Evolutionary conservation across 2,329 filamentous ascomycete species (phyloP), one percentile per base, ranked within the genome.

Genomic region (Xylariaceae sp.): DNA sequence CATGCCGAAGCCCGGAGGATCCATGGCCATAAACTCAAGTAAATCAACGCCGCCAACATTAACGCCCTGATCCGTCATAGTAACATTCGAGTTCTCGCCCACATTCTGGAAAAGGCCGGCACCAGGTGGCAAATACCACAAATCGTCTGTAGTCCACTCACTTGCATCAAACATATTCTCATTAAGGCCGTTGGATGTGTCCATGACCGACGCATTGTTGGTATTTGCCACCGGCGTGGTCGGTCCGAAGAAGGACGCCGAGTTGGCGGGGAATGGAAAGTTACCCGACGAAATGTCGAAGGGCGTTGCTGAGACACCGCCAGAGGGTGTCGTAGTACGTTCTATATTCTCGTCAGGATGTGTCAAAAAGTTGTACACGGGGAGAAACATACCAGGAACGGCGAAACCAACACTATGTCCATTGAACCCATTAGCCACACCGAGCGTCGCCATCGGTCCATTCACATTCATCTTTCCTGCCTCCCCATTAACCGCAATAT

Each of bases 1-100:
- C 46, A 65, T 53, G 47, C 50, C 58, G 51, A 61, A 66, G 22
- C 54, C 54, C 14, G 62, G 61, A 14, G 74, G 69, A 44, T 69
- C 83, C 78, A 86, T 82, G 7, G 81, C 79, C 82, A 87, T 86
- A 57, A 83, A 86, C 63, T 88, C 84, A 13, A 88, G 75, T 60
- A 88, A 64, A 63, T 88, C 84, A 31, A 87, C 73, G 0, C 84
- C 84, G 10, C 83, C 83, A 2, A 87, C 80, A 59, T 86, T 86
- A 45, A 87, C 80, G 28, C 83, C 83, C 59, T 87, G 83, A 9
- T 83, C 81, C 2, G 83, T 86, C 80, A 86, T 86, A 41, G 82
- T 82, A 10, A 86, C 82, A 6, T 76, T 76, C 33, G 76, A 76
- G 56, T 82, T 82, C 54, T 80, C 67, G 18, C 63, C 80, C 61